phyloP scores from a whole-genome alignment of 352 stramenopile genomes.

The Phytophthora lateralis region DNA sequence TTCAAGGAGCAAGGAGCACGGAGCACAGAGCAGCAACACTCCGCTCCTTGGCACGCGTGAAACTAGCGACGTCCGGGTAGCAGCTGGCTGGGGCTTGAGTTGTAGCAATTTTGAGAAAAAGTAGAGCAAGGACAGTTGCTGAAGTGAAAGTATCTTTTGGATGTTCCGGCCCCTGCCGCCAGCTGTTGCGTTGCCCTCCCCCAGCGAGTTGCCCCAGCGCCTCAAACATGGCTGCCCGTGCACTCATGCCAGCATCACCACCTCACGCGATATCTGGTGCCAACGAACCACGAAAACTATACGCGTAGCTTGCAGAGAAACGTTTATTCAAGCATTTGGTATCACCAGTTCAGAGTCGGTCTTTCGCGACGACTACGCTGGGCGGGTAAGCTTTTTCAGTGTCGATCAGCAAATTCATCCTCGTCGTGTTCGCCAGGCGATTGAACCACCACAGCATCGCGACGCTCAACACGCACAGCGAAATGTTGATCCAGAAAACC shows the following conservation, averaged over 20 bases:
- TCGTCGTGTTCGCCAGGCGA: slow-evolving; percentile 44
- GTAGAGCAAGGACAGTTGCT: slow-evolving; percentile 3
- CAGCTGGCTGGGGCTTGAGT: slow-evolving; percentile 11
- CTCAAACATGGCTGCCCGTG: neutral
- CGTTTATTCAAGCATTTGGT: neutral
- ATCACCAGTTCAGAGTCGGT: slow-evolving; percentile 6
- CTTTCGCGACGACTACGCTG: slow-evolving; percentile 23
- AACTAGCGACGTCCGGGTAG: slow-evolving; percentile 6
- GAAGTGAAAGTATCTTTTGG: slow-evolving; percentile 24
- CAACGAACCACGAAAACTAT: too few relatives aligned
- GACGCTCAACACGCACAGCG: slow-evolving; percentile 57
- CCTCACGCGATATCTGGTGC: neutral
- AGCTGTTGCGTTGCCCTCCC: slow-evolving; percentile 12
- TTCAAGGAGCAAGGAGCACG: slow-evolving; percentile 1
- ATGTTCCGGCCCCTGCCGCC: slow-evolving; percentile 23
- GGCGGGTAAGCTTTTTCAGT: slow-evolving; percentile 32
- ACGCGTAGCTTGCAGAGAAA: too few relatives aligned
- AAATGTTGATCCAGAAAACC: slow-evolving; percentile 74
- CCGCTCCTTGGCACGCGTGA: neutral
- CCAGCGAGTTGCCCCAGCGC: neutral
- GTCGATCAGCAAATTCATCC: slow-evolving; percentile 44
- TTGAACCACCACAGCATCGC: slow-evolving; percentile 68
- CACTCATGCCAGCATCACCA: neutral
- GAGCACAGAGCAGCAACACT: too few relatives aligned
- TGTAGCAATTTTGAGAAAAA: slow-evolving; percentile 3